phyloP scores from a whole-genome alignment of 2,329 filamentous ascomycete genomes.

The Colletotrichum sp. region DNA sequence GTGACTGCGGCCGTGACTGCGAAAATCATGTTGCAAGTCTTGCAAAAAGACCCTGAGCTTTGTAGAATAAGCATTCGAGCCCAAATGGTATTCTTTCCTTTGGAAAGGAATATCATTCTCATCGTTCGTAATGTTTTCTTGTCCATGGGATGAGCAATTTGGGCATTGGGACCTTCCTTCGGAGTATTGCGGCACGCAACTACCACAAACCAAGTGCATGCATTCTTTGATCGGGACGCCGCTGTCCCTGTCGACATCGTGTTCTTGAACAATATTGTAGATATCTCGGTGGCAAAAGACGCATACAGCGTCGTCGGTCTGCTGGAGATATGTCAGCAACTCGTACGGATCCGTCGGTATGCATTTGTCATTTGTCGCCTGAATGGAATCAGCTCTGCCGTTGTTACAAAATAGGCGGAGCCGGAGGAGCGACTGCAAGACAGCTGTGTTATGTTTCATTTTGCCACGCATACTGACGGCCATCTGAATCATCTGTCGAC shows the following conservation, averaged over 20 bases:
- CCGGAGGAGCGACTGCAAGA: background rate
- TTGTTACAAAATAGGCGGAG: background rate
- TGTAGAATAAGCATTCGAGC: background rate
- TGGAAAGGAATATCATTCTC: background rate
- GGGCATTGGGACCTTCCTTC: no score
- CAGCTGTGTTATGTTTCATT: background rate
- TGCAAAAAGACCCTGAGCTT: background rate
- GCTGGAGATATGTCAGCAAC: background rate
- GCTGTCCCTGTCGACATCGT: background rate
- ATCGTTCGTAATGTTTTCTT: no score
- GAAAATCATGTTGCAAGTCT: background rate
- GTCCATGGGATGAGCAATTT: no score
- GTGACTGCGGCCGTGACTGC: background rate
- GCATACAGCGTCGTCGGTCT: background rate
- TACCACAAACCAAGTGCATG: background rate
- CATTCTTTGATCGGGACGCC: background rate
- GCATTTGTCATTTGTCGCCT: fast-evolving
- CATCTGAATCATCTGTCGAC: background rate
- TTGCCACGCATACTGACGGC: background rate
- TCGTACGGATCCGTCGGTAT: background rate
- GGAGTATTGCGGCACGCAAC: background rate
- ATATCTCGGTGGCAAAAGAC: background rate
- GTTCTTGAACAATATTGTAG: background rate
- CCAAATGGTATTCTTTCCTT: background rate
- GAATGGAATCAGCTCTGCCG: fast-evolving